Evolutionary conservation across 1,284 basidiomycete species (phyloP), one percentile per base, ranked within the genome.

Genomic region (Laetiporus sulphureus): DNA sequence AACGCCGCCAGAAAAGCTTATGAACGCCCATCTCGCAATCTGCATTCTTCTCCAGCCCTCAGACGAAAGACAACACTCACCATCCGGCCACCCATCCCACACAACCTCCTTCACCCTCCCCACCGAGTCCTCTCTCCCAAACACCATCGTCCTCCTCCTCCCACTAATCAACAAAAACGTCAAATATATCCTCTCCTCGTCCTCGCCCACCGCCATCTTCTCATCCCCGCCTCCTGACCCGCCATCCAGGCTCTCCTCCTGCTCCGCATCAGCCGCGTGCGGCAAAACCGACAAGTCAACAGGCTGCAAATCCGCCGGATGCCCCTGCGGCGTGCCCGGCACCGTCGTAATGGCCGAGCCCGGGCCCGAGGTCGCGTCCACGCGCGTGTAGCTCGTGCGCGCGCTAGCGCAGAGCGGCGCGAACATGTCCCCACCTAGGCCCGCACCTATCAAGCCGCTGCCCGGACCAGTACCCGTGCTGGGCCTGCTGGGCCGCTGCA

Each of bases 51-150:
- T n/a, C n/a, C n/a, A n/a, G n/a, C n/a, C n/a, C n/a, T n/a, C n/a
- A n/a, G n/a, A n/a, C n/a, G n/a, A n/a, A n/a, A 19, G 23, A 20
- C 39, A 29, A 41, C 30, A 66, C 76, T 61, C 56, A 83, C 86
- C 84, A 51, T 69, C 67, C 23, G 86, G 85, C 88, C 89, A 91
- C 37, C 78, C 75, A 64, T 81, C 85, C 86, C 87, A 91, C 34
- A 84, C 76, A 36, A 91, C 69, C 64, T 91, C 88, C 64, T 91
- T 91, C 42, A 88, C 80, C 48, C 88, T 68, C 11, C 86, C 85
- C 13, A 92, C 68, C 0, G 85, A 86, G 25, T 76, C 82, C 53
- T 81, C 78, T 7, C 86, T 85, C 36, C 88, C 85, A 53, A 92
- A 92, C 0, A 75, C 68, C 74, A 89, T 86, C 1, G 79, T 78